Percentiles rank a stretch among this genome's conserved stretches.
Evolutionary conservation across 768 basidiomycete genomes (phyloP).

Genomic region (Lactarius sanguifluus): DNA sequence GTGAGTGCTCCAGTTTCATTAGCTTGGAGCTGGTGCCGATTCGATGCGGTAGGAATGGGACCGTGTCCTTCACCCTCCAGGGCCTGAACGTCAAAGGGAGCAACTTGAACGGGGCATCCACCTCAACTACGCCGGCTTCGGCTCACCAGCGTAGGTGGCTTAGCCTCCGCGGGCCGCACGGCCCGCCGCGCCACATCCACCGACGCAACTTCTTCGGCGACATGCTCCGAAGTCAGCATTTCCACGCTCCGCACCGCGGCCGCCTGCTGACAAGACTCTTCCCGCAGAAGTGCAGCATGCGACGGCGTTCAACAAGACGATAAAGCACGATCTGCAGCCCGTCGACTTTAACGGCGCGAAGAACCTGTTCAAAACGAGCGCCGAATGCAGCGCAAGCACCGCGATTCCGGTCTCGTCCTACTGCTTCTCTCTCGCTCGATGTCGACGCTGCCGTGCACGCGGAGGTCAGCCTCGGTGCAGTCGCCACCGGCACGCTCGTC

Average conservation of each 20-base stretch:
- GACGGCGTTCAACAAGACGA: constrained; percentile 1
- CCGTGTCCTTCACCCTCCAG: constrained; percentile 7
- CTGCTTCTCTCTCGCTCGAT: constrained; percentile 11
- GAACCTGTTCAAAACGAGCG: constrained; percentile 7
- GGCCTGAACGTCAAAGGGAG: not conserved
- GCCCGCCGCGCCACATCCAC: not conserved
- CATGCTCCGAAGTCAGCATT: not conserved
- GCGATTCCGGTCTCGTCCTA: not conserved
- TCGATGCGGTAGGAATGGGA: not conserved
- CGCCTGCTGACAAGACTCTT: not conserved
- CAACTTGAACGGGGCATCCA: not conserved
- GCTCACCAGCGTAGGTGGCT: not conserved
- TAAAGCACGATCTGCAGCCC: not conserved
- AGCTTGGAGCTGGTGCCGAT: not conserved
- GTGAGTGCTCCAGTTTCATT: not conserved
- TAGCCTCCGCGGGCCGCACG: not conserved
- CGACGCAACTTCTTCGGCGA: not conserved
- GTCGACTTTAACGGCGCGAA: not conserved
- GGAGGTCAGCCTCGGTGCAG: constrained; percentile 6
- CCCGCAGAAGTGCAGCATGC: not conserved
- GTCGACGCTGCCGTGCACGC: constrained; percentile 4
- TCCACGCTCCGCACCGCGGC: not conserved
- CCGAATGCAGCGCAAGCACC: not conserved
- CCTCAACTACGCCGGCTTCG: not conserved
- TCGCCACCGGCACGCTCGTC: constrained; percentile 17